Conservation (phyloP, 306 rosid species). For the Pyrus bretschneideri region DNA sequence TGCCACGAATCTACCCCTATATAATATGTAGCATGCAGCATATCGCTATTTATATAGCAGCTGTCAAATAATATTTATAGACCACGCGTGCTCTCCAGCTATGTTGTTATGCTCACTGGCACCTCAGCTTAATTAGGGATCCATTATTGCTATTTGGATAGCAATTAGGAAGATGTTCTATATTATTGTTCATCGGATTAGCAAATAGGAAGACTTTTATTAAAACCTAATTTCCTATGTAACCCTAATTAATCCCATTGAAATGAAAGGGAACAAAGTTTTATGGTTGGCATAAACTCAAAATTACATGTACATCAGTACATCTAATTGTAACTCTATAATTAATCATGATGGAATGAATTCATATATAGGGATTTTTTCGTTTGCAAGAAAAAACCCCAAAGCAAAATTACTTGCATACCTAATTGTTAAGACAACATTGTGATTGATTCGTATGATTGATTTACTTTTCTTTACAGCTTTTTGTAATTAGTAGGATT, state of each 20-base stretch:
- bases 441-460: too few relatives aligned
- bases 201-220: not conserved
- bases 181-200: too few relatives aligned
- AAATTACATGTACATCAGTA: not conserved
- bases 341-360: not conserved
- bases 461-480: too few relatives aligned
- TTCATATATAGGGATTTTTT: too few relatives aligned
- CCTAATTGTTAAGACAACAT: too few relatives aligned
- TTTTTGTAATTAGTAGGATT: too few relatives aligned
- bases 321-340: not conserved
- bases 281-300: not conserved
- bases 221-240: not conserved
- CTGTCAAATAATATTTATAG: not conserved
- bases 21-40: too few relatives aligned
- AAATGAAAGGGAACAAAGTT: not conserved
- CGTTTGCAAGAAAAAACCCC: too few relatives aligned
- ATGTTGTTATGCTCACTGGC: not conserved
- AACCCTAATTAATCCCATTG: not conserved
- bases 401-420: too few relatives aligned
- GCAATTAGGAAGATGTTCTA: not conserved
- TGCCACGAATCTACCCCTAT: too few relatives aligned
- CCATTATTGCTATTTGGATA: not conserved
- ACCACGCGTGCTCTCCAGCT: slow-evolving; percentile 13
- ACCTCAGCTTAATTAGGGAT: not conserved
- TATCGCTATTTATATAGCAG: not conserved